Evolutionary conservation across 768 basidiomycete genomes (phyloP), one percentile per base, ranked within the genome.

Genomic region (Leccinum barrowsii): DNA sequence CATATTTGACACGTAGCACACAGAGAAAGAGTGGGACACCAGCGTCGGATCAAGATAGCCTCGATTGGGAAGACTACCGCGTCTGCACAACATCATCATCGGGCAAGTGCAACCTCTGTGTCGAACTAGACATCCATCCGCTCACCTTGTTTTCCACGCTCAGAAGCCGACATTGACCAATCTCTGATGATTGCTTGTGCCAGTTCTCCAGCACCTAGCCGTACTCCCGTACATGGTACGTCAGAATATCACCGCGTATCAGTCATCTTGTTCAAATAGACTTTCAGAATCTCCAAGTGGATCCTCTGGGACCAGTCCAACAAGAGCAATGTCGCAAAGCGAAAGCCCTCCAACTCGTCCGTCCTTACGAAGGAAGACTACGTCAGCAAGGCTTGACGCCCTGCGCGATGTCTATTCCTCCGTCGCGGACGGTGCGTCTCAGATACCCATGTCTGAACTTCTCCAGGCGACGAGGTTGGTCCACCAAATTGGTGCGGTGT

Each of bases 401-500:
- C 64, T 83, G 24, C 75, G 75, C 55, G 73, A 73, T 11, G 78
- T 80, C 11, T 81, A 79, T 58, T 74, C 75, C 7, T 75, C 76
- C 11, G 63, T 85, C 13, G 60, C 71, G 7, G 72, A 74, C 12
- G 76, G 76, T 8, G 77, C 70, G 7, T 82, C 82, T 19, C 83
- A 85, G 57, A 73, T 80, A 32, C 74, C 80, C 15, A 69, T 80
- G 24, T 71, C 80, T 22, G 82, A 84, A 60, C 74, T 85, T 13
- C 61, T 80, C 15, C 76, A 77, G 26, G 81, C 80, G 10, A 75
- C 77, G 17, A 72, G 65, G 35, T 62, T 83, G 30, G 76, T 80
- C 5, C 75, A 80, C 60, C 73, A 76, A 62, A 79, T 85, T 17
- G 77, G 79, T 40, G 70, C 73, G 15, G 73, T 73, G 32, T 63